Evolutionary conservation across 352 stramenopile species (phyloP).

Genomic region (Poterioochromonas sp.): DNA sequence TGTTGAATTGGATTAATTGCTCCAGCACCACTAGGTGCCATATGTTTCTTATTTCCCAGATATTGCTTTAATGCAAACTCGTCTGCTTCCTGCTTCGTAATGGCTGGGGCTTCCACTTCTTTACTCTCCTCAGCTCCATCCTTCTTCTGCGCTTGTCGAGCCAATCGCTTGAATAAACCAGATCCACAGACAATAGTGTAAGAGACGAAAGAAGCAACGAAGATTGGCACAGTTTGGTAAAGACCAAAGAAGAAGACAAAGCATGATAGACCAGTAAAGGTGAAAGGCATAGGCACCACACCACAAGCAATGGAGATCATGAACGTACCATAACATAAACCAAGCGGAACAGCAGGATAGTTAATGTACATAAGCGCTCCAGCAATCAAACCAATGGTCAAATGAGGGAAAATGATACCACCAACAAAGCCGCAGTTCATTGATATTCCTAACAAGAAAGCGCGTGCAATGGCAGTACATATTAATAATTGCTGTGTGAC

Average conservation of each 20-base stretch:
- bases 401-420: slow-evolving; percentile 16
- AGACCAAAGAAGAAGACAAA: slow-evolving; percentile 18
- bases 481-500: background rate
- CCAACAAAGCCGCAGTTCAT: slow-evolving; percentile 32
- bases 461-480: background rate
- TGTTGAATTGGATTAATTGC: too few relatives aligned
- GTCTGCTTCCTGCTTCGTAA: background rate
- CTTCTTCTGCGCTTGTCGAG: background rate
- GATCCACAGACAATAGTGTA: background rate
- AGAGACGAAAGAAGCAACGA: background rate
- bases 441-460: background rate
- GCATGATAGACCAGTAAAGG: background rate
- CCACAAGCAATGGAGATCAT: background rate
- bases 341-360: background rate
- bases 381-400: slow-evolving; percentile 17
- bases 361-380: background rate
- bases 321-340: background rate
- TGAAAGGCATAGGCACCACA: slow-evolving; percentile 21
- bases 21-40: too few relatives aligned
- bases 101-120: background rate
- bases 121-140: background rate
- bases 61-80: slow-evolving; percentile 6
- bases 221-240: slow-evolving; percentile 15
- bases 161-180: background rate
- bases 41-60: slow-evolving; percentile 11